These are phyloP conservation scores for Leptoxyphium fumago DNA, from an alignment of 2,329 filamentous ascomycete species.

Conservation along the genomic window DNA sequence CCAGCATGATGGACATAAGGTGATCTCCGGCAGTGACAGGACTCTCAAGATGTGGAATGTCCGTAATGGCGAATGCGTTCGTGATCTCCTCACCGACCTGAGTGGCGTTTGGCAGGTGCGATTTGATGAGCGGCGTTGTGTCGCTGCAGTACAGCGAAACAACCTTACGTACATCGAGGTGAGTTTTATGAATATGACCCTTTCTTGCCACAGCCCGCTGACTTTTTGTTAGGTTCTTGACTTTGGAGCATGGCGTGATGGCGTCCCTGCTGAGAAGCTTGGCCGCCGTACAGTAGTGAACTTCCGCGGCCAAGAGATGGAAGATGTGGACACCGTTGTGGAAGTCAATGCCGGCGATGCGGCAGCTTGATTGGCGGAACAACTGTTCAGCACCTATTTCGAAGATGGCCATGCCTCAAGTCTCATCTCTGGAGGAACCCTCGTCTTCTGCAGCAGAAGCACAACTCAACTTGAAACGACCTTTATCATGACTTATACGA, in stretches of 20 bases:
- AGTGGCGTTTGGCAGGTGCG: slow-evolving; percentile 99
- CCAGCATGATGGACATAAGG: slow-evolving; percentile 91
- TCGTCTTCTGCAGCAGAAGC: no score
- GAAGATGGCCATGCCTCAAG: no score
- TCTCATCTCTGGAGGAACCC: no score
- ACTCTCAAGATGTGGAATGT: slow-evolving; percentile 99
- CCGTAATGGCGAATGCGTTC: slow-evolving; percentile 76
- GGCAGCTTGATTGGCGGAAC: neutral
- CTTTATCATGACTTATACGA: no score
- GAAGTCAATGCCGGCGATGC: slow-evolving; percentile 1
- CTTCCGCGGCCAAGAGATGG: slow-evolving; percentile 17
- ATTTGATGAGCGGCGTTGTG: slow-evolving; percentile 88
- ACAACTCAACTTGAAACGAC: no score
- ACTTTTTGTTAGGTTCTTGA: slow-evolving; percentile 63
- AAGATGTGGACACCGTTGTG: slow-evolving; percentile 15
- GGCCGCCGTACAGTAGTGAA: slow-evolving; percentile 57
- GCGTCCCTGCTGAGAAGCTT: slow-evolving; percentile 59
- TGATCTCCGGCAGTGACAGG: slow-evolving; percentile 89
- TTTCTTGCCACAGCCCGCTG: slow-evolving; percentile 11
- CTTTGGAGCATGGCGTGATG: slow-evolving; percentile 87
- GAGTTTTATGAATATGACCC: slow-evolving; percentile 9
- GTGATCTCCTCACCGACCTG: slow-evolving; percentile 82
- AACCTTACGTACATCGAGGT: slow-evolving; percentile 93
- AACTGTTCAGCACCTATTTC: no score
- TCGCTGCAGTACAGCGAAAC: slow-evolving; percentile 89